phyloP scores from a whole-genome alignment of 169 alveolate genomes.

The Cryptosporidium parvum region DNA sequence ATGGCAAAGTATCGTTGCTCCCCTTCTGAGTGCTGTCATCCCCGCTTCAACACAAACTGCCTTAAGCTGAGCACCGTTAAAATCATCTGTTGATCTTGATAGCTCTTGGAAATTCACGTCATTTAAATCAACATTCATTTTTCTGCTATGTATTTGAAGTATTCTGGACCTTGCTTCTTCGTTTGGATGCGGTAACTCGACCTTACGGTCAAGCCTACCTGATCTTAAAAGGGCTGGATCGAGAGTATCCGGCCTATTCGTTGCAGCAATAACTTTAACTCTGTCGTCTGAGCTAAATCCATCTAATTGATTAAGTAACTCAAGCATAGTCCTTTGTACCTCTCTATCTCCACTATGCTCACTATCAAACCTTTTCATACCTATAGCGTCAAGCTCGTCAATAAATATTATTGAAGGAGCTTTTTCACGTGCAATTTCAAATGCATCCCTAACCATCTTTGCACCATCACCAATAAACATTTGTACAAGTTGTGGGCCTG shows the following conservation, averaged over 20 bases:
- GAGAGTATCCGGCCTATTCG: conserved; percentile 97
- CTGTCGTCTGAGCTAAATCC: conserved; percentile 99
- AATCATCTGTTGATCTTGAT: conserved; percentile 97
- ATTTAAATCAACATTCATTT: conserved; percentile 98
- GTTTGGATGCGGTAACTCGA: conserved; percentile 98
- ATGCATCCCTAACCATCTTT: conserved; percentile 98
- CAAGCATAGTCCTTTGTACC: conserved; percentile 99
- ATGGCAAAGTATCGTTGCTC: conserved; percentile 97
- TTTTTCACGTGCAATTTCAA: conserved; percentile 98
- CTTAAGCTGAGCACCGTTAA: conserved; percentile 99
- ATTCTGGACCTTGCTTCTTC: conserved; percentile 95
- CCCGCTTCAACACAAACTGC: conserved; percentile 99
- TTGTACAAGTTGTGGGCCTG: conserved; percentile 98
- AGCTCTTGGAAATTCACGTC: conserved; percentile 99
- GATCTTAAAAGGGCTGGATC: conserved; percentile 99
- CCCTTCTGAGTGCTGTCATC: conserved; percentile 98
- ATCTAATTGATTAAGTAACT: conserved; percentile 97
- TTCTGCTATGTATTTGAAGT: conserved; percentile 97
- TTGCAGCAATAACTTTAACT: conserved; percentile 98
- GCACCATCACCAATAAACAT: conserved; percentile 99
- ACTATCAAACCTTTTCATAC: conserved; percentile 96
- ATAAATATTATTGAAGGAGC: conserved; percentile 99
- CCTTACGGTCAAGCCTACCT: conserved; percentile 99
- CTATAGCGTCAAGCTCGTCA: conserved; percentile 99
- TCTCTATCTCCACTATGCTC: conserved; percentile 99